These are phyloP conservation scores for Blepharisma japonicum DNA, from an alignment of 73 alveolate genomes.

Conservation along the genomic window DNA sequence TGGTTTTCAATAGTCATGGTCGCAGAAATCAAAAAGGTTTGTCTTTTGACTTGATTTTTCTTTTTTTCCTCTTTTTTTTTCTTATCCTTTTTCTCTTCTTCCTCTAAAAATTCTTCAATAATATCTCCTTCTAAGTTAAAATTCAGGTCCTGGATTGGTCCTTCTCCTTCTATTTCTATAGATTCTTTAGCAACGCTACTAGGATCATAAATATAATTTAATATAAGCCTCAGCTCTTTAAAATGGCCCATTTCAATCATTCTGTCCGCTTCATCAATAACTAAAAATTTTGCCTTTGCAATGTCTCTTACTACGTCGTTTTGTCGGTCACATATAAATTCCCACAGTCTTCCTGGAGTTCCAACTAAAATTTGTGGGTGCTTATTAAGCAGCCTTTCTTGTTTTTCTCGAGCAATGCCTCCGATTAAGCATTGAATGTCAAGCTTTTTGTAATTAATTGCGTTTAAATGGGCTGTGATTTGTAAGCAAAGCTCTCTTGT, in stretches of 20 bases:
- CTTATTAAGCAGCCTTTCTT: constrained; percentile 80
- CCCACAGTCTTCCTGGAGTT: constrained; percentile 99
- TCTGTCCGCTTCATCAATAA: constrained; percentile 97
- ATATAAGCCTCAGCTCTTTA: constrained; percentile 78
- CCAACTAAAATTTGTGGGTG: constrained; percentile 90
- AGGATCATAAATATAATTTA: constrained; percentile 72
- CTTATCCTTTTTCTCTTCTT: not conserved
- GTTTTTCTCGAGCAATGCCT: constrained; percentile 93
- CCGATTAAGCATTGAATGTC: constrained; percentile 84
- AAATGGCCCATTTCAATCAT: constrained; percentile 97
- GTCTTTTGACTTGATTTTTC: constrained; percentile 32
- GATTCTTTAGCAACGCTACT: constrained; percentile 33
- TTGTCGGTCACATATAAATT: constrained; percentile 84
- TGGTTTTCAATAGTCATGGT: constrained; percentile 45
- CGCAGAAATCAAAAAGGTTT: constrained; percentile 51
- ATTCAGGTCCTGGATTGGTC: not conserved
- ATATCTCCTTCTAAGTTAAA: not conserved
- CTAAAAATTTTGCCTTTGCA: constrained; percentile 68
- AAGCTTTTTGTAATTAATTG: constrained; percentile 60
- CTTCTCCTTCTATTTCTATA: constrained; percentile 41
- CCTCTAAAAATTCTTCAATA: too few species aligned
- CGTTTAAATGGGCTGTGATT: constrained; percentile 83
- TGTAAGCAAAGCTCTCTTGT: constrained; percentile 93
- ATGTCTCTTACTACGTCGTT: constrained; percentile 64
- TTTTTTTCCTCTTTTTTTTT: constrained; percentile 26